Evolutionary conservation across 176 grass and related monocot species (phyloP).

Genomic region (Avena insularis): DNA sequence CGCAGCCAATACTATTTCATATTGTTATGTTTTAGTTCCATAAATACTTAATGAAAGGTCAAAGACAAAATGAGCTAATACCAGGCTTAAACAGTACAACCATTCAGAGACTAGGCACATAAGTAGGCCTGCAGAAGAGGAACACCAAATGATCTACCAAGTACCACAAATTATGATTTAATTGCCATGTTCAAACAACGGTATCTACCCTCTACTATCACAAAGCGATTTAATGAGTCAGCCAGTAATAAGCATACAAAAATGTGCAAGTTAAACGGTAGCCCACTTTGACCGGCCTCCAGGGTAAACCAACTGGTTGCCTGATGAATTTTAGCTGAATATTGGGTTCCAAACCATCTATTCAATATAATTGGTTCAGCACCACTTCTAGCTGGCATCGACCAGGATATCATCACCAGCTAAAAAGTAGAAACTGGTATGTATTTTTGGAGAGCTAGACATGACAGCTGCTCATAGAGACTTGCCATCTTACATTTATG

Average conservation of each 20-base stretch:
- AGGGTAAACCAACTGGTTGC: background rate
- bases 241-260: background rate
- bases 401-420: conserved; percentile 2
- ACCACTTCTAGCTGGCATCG: background rate
- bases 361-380: background rate
- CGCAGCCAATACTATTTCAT: background rate
- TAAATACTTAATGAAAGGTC: conserved; percentile 2
- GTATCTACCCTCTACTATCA: background rate
- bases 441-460: background rate
- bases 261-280: conserved; percentile 8
- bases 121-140: too few relatives aligned
- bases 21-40: background rate
- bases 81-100: background rate
- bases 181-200: conserved; percentile 3
- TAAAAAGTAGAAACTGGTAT: background rate
- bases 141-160: background rate
- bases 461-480: background rate
- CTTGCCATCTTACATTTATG: conserved; percentile 1
- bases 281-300: conserved; percentile 19
- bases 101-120: background rate
- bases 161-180: conserved; percentile 2
- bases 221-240: background rate
- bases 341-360: background rate
- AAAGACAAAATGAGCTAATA: background rate
- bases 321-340: background rate